Conservation (phyloP, 2,329 filamentous ascomycete species). For the Metarhizium sp. region DNA sequence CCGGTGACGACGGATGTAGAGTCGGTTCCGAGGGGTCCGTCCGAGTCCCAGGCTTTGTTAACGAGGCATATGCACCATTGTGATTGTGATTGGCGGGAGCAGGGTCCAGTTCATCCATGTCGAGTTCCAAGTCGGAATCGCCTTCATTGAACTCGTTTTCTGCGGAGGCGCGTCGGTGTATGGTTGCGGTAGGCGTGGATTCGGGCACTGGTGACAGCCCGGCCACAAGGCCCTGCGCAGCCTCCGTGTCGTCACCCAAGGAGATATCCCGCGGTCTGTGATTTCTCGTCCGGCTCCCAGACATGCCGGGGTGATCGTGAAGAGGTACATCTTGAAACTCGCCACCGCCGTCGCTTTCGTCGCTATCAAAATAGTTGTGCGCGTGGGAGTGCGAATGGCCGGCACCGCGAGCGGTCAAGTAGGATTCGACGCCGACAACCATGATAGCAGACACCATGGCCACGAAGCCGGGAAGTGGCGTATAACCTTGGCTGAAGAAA, state of each 20-base stretch:
- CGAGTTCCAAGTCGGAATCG: constrained; percentile 49
- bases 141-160: constrained; percentile 29
- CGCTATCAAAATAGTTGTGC: constrained; percentile 39
- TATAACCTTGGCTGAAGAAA: constrained; percentile 73
- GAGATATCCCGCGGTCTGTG: constrained; percentile 40
- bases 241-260: constrained; percentile 38
- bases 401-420: constrained; percentile 64
- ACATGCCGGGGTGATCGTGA: constrained; percentile 19
- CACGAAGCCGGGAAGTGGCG: constrained; percentile 69
- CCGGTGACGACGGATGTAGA: constrained; percentile 25
- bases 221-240: constrained; percentile 45
- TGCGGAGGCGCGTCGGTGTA: constrained; percentile 16
- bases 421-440: constrained; percentile 82
- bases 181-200: constrained; percentile 32
- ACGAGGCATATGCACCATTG: constrained; percentile 19
- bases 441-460: constrained; percentile 75
- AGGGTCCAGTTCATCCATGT: constrained; percentile 51
- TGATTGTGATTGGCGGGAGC: constrained; percentile 16
- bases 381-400: constrained; percentile 51
- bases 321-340: constrained; percentile 15
- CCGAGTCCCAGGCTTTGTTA: constrained; percentile 15
- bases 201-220: constrained; percentile 49
- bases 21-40: constrained; percentile 8
- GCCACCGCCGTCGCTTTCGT: constrained; percentile 29
- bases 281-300: constrained; percentile 25